These are phyloP conservation scores for Boletus subparvulus DNA, from an alignment of 768 basidiomycete species.

Conservation along the genomic window DNA sequence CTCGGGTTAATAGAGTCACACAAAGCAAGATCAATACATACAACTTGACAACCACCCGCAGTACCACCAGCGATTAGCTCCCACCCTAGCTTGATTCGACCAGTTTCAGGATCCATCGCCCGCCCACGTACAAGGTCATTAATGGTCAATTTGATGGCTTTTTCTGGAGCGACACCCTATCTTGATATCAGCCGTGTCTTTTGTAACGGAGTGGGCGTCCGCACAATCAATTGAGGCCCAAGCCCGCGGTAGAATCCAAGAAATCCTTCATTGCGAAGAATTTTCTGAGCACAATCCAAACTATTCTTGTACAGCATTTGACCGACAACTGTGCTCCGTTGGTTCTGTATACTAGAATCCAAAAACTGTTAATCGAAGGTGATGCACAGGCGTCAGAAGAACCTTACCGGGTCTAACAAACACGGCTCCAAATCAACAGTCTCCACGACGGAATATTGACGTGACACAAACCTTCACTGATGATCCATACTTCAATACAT, in stretches of 20 bases:
- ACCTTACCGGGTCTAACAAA: conserved; percentile 56
- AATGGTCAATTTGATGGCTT: conserved; percentile 97
- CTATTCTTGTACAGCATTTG: conserved; percentile 97
- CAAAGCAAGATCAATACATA: conserved; percentile 42
- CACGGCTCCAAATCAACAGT: conserved; percentile 7
- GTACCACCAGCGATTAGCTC: conserved; percentile 89
- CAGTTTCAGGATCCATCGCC: conserved; percentile 93
- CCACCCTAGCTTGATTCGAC: conserved; percentile 88
- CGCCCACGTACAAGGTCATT: conserved; percentile 86
- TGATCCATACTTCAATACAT: conserved; percentile 9
- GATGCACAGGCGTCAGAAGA: neutral
- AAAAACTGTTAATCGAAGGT: conserved; percentile 3
- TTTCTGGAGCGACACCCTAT: conserved; percentile 93
- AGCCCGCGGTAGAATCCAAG: conserved; percentile 96
- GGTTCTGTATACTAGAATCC: conserved; percentile 85
- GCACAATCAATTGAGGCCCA: conserved; percentile 88
- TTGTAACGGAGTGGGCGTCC: conserved; percentile 12
- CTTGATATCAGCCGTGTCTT: conserved; percentile 8
- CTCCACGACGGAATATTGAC: neutral
- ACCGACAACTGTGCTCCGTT: conserved; percentile 93
- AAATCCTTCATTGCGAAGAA: conserved; percentile 92
- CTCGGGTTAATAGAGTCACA: conserved; percentile 15
- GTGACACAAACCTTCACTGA: conserved; percentile 66
- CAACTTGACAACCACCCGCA: conserved; percentile 98
- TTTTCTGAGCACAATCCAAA: conserved; percentile 89